Percentiles rank a stretch among this genome's conserved stretches.
Evolutionary conservation across 1,284 basidiomycete species (phyloP).

Genomic region (Cryptococcus floricola): DNA sequence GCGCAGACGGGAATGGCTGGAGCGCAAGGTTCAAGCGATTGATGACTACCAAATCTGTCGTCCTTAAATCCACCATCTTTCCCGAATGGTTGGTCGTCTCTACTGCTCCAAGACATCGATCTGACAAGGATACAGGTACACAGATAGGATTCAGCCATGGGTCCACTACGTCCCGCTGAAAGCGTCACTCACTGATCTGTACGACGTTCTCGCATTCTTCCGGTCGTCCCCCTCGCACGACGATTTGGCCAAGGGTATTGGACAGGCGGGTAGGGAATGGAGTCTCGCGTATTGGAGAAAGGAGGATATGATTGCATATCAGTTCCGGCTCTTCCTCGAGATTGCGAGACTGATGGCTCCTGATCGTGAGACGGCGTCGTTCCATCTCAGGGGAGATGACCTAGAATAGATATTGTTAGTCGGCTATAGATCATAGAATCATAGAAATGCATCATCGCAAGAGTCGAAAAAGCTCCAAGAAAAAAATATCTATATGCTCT

Average conservation of each 20-base stretch:
- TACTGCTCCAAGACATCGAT: not conserved
- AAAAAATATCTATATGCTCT: not conserved
- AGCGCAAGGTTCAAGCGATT: conserved; percentile 53
- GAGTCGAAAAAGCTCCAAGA: not conserved
- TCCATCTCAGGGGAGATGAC: conserved; percentile 10
- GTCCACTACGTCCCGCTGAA: conserved; percentile 62
- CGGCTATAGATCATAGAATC: no score
- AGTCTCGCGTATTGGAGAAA: conserved; percentile 60
- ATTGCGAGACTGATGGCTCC: not conserved
- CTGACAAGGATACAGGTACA: conserved; percentile 28
- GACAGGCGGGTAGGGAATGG: conserved; percentile 58
- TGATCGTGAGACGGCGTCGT: conserved; percentile 25
- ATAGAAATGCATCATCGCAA: no score
- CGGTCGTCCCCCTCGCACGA: conserved; percentile 53
- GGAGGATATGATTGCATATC: conserved; percentile 63
- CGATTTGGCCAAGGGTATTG: conserved; percentile 58
- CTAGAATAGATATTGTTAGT: no score
- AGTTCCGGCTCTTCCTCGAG: conserved; percentile 52
- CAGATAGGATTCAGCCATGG: conserved; percentile 49
- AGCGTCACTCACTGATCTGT: conserved; percentile 56
- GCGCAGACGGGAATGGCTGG: conserved; percentile 34
- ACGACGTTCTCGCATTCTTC: conserved; percentile 60
- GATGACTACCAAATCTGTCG: conserved; percentile 59
- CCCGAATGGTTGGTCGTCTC: conserved; percentile 55
- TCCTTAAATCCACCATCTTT: conserved; percentile 54